phyloP scores from a whole-genome alignment of 495 filamentous ascomycete genomes.

The Penicillium coprophilum region DNA sequence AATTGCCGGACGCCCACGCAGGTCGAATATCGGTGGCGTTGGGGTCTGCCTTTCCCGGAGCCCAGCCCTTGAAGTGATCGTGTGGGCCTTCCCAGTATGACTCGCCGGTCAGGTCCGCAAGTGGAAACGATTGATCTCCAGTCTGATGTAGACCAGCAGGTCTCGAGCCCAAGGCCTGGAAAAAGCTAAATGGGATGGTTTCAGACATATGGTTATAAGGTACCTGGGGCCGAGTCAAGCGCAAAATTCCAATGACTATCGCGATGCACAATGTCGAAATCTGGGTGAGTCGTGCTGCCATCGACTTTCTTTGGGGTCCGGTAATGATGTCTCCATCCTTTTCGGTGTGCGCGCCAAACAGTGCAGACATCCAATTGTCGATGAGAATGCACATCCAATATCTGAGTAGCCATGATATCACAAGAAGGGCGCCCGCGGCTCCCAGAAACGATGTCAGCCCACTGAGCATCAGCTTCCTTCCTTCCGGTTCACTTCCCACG shows the following conservation, averaged over 20 bases:
- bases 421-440: conserved; percentile 12
- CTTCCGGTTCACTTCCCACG: conserved; percentile 25
- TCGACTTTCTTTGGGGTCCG: neutral
- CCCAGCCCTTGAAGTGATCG: conserved; percentile 28
- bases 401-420: conserved; percentile 17
- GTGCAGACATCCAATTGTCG: conserved; percentile 14
- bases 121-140: conserved; percentile 18
- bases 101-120: conserved; percentile 16
- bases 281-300: conserved; percentile 1
- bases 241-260: conserved; percentile 7
- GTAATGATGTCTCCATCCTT: conserved; percentile 7
- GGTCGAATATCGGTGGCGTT: conserved; percentile 4
- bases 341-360: conserved; percentile 2
- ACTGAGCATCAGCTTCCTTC: conserved; percentile 26
- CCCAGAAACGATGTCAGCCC: conserved; percentile 25
- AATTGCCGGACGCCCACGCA: conserved; percentile 18
- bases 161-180: conserved; percentile 12
- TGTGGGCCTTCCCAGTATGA: conserved; percentile 24
- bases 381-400: conserved; percentile 13
- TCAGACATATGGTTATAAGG: conserved; percentile 30
- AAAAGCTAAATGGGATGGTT: conserved; percentile 25
- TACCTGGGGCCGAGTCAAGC: conserved; percentile 23
- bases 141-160: neutral
- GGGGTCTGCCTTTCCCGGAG: conserved; percentile 5
- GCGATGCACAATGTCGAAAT: conserved; percentile 14